Evolutionary conservation across 768 basidiomycete genomes (phyloP), one percentile per base, ranked within the genome.

Genomic region (Trametes cingulata): DNA sequence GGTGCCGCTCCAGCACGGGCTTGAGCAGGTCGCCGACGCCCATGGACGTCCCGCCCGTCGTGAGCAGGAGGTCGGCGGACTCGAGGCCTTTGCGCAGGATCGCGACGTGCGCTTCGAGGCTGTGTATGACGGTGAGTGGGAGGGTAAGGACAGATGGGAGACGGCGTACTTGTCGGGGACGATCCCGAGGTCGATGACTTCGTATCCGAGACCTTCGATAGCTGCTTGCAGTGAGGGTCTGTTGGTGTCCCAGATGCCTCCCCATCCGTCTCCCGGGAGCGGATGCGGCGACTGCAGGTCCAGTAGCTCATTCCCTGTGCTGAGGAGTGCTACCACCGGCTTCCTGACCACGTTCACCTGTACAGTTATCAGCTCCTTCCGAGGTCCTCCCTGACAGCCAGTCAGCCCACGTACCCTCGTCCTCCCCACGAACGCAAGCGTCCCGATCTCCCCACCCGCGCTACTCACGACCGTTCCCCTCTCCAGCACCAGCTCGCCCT

Each of bases 41-140:
- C 93, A 95, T 95, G 1, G 91, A 93, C 4, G 93, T 94, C 4
- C 93, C 93, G 12, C 93, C 93, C 1, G 93, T 96, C 0, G 91
- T 90, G 12, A 95, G 74, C 14, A 96, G 70, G 8, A 96, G 72
- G 68, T 95, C 93, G 0, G 91, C 88, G 19, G 71, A 67, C 37
- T 80, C 76, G 7, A 90, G 76, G 0, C 87, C 92, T 29, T 71
- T 73, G 60, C 72, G 67, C 48, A 96, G 79, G 2, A 83, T 82
- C 10, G 71, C 69, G 20, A 86, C 78, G 66, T 91, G 90, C 2
- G 81, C 77, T 5, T 77, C 70, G 54, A 88, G 74, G 37, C 87
- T 90, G 67, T 17, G 19, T 4, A 5, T 33, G 6, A 40, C 58
- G 37, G 37, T 10, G 19, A 10, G 33, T 33, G 19, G 25, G 42